Conservation (phyloP, 768 basidiomycete genomes). For the Solioccasus polychromus region DNA sequence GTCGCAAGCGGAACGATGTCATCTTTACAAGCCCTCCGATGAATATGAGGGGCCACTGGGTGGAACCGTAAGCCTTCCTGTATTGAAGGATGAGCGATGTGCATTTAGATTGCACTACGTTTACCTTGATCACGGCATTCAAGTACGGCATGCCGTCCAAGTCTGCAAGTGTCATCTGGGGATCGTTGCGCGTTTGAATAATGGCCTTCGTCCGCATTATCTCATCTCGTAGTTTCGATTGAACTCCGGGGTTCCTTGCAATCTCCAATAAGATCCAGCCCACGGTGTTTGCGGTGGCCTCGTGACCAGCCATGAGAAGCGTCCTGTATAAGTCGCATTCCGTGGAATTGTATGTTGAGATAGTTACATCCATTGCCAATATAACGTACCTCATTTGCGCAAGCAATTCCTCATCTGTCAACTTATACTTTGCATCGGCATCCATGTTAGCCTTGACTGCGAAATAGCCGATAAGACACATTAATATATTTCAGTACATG, state of each 20-base stretch:
- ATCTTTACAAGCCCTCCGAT: constrained; percentile 48
- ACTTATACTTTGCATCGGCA: constrained; percentile 12
- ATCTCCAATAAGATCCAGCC: constrained; percentile 64
- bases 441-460: constrained; percentile 26
- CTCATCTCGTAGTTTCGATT: constrained; percentile 51
- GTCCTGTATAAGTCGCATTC: constrained; percentile 27
- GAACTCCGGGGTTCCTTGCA: constrained; percentile 53
- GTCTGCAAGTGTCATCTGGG: constrained; percentile 30
- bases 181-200: not conserved
- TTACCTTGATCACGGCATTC: constrained; percentile 34
- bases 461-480: not conserved
- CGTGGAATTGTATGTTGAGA: too few species aligned
- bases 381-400: constrained; percentile 15
- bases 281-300: constrained; percentile 54
- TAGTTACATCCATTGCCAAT: too few species aligned
- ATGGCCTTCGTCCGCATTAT: constrained; percentile 4
- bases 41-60: constrained; percentile 48
- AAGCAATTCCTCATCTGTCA: constrained; percentile 15
- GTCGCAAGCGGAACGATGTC: constrained; percentile 58
- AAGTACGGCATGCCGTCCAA: constrained; percentile 51
- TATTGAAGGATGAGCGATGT: not conserved
- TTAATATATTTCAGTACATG: not conserved
- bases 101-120: constrained; percentile 8
- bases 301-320: constrained; percentile 47
- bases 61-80: constrained; percentile 47